phyloP scores from a whole-genome alignment of 208 protist genomes.

The Acanthamoeba royreba region DNA sequence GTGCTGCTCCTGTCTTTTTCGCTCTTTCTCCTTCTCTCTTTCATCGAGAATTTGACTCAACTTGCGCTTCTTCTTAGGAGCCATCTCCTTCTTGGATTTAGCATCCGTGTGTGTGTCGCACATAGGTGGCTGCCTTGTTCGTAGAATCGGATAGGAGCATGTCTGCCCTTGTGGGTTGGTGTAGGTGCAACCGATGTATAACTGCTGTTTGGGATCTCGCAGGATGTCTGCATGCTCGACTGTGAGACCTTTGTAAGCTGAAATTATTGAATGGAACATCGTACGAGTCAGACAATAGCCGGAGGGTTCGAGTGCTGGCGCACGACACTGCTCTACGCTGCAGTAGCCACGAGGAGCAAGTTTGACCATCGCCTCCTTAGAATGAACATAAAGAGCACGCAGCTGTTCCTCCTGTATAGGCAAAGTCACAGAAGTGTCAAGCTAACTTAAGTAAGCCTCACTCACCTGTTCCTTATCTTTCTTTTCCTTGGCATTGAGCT shows the following conservation, averaged over 20 bases:
- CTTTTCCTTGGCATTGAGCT: background rate
- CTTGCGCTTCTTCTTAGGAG: constrained; percentile 1
- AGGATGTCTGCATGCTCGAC: background rate
- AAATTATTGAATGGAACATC: background rate
- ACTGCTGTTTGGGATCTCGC: constrained; percentile 24
- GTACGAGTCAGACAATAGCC: background rate
- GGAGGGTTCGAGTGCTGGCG: background rate
- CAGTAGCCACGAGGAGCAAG: background rate
- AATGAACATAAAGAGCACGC: background rate
- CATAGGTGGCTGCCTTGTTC: background rate
- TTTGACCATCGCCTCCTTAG: background rate
- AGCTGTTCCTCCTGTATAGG: background rate
- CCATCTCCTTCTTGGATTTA: background rate
- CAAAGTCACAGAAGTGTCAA: background rate
- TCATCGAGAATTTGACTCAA: background rate
- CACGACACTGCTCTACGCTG: background rate
- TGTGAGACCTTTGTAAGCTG: no score
- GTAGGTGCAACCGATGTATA: background rate
- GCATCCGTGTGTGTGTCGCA: background rate
- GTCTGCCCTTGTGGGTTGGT: background rate
- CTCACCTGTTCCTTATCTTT: background rate
- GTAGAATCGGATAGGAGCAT: background rate
- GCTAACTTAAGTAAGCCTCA: background rate
- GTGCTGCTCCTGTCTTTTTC: background rate
- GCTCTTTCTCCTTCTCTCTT: background rate